These are phyloP conservation scores for Globisporangium cederbergense DNA, from an alignment of 352 stramenopile genomes.

Conservation along the genomic window DNA sequence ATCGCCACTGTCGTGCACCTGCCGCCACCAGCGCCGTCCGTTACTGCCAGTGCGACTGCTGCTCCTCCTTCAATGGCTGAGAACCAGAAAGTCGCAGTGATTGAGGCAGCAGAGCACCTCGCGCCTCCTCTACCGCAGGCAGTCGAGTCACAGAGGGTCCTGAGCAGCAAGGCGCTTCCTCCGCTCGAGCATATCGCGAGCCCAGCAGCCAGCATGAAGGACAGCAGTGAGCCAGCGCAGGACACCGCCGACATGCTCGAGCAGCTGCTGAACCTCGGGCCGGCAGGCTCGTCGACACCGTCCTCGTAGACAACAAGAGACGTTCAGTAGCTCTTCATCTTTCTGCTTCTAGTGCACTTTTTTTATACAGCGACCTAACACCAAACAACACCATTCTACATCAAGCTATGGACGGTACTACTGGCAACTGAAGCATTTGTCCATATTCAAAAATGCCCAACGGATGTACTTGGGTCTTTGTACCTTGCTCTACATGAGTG, in stretches of 20 bases:
- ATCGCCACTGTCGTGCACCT: slow-evolving; percentile 4
- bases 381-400: too few species aligned
- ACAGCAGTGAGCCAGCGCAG: neutral
- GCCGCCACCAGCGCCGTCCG: slow-evolving; percentile 6
- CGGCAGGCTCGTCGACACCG: neutral
- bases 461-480: too few species aligned
- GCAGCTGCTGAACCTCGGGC: slow-evolving; percentile 8
- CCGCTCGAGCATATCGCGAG: neutral
- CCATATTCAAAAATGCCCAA: too few species aligned
- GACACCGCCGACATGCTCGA: slow-evolving; percentile 16
- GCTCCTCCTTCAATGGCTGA: neutral
- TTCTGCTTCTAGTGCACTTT: too few species aligned
- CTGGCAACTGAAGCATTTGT: too few species aligned
- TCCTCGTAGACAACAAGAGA: slow-evolving; percentile 1
- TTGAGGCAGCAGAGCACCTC: slow-evolving; percentile 30
- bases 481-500: slow-evolving; percentile 6
- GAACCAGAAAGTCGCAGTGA: slow-evolving; percentile 26
- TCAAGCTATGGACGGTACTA: too few species aligned
- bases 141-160: neutral
- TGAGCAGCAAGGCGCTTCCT: slow-evolving; percentile 5
- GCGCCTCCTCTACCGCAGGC: neutral
- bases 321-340: too few species aligned
- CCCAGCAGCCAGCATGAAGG: neutral
- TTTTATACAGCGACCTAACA: too few species aligned
- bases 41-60: neutral